Evolutionary conservation across 371 early-diverging fungal genomes (phyloP), one percentile per base, ranked within the genome.

Genomic region (Mortierella sp.): DNA sequence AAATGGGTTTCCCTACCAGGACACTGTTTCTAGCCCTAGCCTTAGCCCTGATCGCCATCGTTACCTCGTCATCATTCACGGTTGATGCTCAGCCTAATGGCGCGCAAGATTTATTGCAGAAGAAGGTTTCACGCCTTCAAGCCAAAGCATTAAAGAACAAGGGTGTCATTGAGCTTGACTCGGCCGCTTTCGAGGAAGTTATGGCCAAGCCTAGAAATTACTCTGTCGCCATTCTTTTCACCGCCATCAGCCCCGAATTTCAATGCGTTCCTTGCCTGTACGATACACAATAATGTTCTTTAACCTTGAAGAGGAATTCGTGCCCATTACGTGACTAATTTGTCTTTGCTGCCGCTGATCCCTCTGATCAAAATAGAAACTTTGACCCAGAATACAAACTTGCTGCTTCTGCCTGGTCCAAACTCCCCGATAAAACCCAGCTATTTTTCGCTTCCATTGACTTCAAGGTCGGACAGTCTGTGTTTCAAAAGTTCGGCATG

Each of bases 181-280:
- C 89, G 22, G 83, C 85, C 47, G 83, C 86, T 23, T 95, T 89
- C 70, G 86, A 85, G 17, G 84, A 91, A 61, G 85, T 87, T 63
- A 89, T 93, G 49, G 89, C 91, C 68, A 87, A 86, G 61, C 95
- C 94, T 32, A 85, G 96, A 42, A 91, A 93, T 79, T 96, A 93
- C 78, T 91, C 93, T 28, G 64, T 93, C 57, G 89, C 92, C 28
- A 89, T 93, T 4, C 81, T 94, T 26, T 83, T 96, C 60, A 96
- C 96, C 28, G 94, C 95, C 7, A 66, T 90, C 45, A 85, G 86
- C n/a, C 85, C 89, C 22, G 86, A 90, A 56, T 87, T 92, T 71
- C 83, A 88, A 51, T 96, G 96, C 76, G 69, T 72, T 26, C 93
- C 93, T 31, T 96, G 96, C 89, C 85, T 84, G 96, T 94, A 89